Evolutionary conservation across 2,329 filamentous ascomycete genomes (phyloP).

Genomic region (Seiridium unicorne): DNA sequence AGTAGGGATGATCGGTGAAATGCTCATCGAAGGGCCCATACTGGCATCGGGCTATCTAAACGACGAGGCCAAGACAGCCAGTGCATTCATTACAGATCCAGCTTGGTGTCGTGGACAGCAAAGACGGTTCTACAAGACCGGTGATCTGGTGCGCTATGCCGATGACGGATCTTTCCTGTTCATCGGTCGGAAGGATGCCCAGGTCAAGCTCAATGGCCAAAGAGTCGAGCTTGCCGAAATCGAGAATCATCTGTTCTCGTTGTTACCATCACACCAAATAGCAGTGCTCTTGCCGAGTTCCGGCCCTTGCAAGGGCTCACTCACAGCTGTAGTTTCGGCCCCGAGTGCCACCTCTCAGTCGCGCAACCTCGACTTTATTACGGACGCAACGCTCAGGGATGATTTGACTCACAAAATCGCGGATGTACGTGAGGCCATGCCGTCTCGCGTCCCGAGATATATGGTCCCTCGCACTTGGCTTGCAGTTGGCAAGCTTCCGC

Average conservation of each 20-base stretch:
- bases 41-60: slow-evolving; percentile 13
- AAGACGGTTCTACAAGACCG: slow-evolving; percentile 34
- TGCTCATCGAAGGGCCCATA: slow-evolving; percentile 12
- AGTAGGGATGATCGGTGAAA: slow-evolving; percentile 13
- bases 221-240: slow-evolving; percentile 10
- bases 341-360: slow-evolving; percentile 18
- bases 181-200: slow-evolving; percentile 9
- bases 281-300: not conserved
- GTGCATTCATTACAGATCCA: slow-evolving; percentile 9
- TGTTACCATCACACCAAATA: slow-evolving; percentile 2
- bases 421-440: slow-evolving; percentile 6
- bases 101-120: slow-evolving; percentile 10
- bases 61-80: slow-evolving; percentile 11
- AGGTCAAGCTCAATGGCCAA: slow-evolving; percentile 10
- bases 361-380: slow-evolving; percentile 18
- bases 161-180: slow-evolving; percentile 27
- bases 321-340: slow-evolving; percentile 22
- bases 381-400: slow-evolving; percentile 22
- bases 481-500: slow-evolving; percentile 9
- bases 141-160: slow-evolving; percentile 35
- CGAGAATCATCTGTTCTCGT: slow-evolving; percentile 8
- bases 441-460: slow-evolving; percentile 10
- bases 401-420: not conserved
- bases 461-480: slow-evolving; percentile 14
- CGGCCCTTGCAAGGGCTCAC: slow-evolving; percentile 14